Base-by-base conservation (phyloP, 2,329 filamentous ascomycete species). In the Phialophora expanda region DNA sequence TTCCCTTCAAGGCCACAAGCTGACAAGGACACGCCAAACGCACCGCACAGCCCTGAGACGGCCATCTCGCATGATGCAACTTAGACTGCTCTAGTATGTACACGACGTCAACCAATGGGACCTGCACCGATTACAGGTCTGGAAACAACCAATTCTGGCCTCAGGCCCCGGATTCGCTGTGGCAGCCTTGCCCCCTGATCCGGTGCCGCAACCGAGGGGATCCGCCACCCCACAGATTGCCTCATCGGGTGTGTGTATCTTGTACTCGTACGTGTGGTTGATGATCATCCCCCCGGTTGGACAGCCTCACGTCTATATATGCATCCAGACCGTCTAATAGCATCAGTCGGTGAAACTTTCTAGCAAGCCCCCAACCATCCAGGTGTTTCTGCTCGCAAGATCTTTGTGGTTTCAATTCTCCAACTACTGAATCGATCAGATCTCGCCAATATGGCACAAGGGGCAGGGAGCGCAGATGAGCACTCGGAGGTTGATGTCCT, bases 401-500 rank as follows among this genome's bases (percentile, higher is more conserved):
- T 44, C 38, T 44, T 17, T 14, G 38, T 17, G 12, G 38, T 41
- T 12, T 34, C 32, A 17, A 0, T 6, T 17, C 17, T 17, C 6
- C 38, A 7, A 44, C 1, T 44, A n/a, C 38, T 44, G 38, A 44
- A 7, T 53, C 7, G 22, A 38, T 30, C 30, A 32, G n/a, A 41
- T 22, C 34, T 53, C 58, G 8, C 20, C 12, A n/a, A 30, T n/a
- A 61, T 61, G 58, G 58, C 58, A 8, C 58, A 53, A 26, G 46
- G 46, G 22, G 12, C 22, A 7, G 46, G 24, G n/a, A 28, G n/a
- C 28, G 8, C 58, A 41, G 44, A 26, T 22, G 20, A 24, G 3
- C 56, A 22, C 1, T 59, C 55, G 28, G 56, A 82, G 68, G 77
- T 80, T 32, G 80, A 83, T 73, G 80, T 83, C 22, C 72, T 83